Evolutionary conservation across 495 filamentous ascomycete species (phyloP).

Genomic region (Lasiosphaeriaceae sp.): DNA sequence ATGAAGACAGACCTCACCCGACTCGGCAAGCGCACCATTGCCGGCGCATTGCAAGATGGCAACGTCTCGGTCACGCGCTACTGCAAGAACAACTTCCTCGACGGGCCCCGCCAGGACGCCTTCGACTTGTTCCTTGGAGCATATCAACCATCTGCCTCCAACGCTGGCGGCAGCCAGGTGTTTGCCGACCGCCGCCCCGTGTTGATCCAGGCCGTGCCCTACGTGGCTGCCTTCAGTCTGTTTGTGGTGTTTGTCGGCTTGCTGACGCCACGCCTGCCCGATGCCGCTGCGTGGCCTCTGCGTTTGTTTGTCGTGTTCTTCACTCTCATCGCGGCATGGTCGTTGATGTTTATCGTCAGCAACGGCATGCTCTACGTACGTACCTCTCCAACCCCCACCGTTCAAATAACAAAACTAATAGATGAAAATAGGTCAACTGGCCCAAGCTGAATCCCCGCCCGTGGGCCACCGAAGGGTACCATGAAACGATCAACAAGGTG

Average conservation of each 20-base stretch:
- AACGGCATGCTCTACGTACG: slow-evolving; percentile 93
- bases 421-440: slow-evolving; percentile 83
- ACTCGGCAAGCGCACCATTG: slow-evolving; percentile 77
- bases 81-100: slow-evolving; percentile 83
- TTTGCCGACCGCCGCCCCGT: slow-evolving; percentile 87
- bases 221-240: slow-evolving; percentile 78
- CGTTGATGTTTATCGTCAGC: slow-evolving; percentile 64
- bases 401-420: slow-evolving; percentile 15
- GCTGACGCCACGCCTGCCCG: slow-evolving; percentile 64
- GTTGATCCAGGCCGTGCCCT: slow-evolving; percentile 84
- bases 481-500: slow-evolving; percentile 76
- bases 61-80: slow-evolving; percentile 82
- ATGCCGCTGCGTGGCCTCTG: slow-evolving; percentile 70
- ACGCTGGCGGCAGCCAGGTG: slow-evolving; percentile 59
- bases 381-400: slow-evolving; percentile 17
- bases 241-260: slow-evolving; percentile 80
- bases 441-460: slow-evolving; percentile 86
- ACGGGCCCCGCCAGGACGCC: slow-evolving; percentile 89
- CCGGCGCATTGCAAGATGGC: slow-evolving; percentile 75
- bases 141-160: slow-evolving; percentile 66
- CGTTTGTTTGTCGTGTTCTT: slow-evolving; percentile 74
- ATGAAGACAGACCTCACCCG: slow-evolving; percentile 96
- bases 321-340: slow-evolving; percentile 63
- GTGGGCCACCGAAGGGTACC: slow-evolving; percentile 81
- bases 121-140: slow-evolving; percentile 90